A percentile compares a stretch with the other conserved stretches of the same genome.
phyloP scores from a whole-genome alignment of 441 rosid genomes.

The Populus trichocarpa region DNA sequence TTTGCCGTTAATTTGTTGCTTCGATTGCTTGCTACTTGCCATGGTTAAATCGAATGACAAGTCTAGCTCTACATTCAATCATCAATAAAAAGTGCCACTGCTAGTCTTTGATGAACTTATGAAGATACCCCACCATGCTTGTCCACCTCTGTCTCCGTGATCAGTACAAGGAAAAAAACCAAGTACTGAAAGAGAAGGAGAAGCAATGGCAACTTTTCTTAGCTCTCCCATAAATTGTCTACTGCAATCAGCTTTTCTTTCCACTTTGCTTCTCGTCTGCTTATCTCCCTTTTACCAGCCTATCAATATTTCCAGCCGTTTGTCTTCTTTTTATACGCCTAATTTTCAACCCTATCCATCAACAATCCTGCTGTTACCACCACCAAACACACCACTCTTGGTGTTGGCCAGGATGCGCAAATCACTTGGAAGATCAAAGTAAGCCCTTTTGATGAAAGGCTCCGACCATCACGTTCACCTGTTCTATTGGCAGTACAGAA shows the following conservation, averaged over 20 bases:
- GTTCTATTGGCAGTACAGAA: not conserved
- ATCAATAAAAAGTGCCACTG: no score
- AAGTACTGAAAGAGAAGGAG: not conserved
- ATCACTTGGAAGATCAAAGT: not conserved
- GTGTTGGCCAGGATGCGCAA: not conserved
- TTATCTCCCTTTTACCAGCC: conserved; percentile 1
- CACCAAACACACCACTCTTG: not conserved
- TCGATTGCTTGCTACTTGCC: not conserved
- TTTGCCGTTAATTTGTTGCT: not conserved
- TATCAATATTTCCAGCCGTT: not conserved
- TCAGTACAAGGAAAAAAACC: not conserved
- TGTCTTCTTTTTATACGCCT: not conserved
- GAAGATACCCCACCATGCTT: not conserved
- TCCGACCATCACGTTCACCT: not conserved
- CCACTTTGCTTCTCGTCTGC: not conserved
- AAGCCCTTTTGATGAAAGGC: not conserved
- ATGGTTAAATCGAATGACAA: not conserved
- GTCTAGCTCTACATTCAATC: not conserved
- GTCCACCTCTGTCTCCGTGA: not conserved
- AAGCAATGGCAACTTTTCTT: not conserved
- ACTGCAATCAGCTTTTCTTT: not conserved
- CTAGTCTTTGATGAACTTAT: not conserved
- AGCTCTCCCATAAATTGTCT: not conserved
- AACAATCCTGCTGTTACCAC: not conserved
- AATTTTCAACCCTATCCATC: not conserved